Conservation (phyloP, 108 stramenopile species). For the Tribonema minus region DNA sequence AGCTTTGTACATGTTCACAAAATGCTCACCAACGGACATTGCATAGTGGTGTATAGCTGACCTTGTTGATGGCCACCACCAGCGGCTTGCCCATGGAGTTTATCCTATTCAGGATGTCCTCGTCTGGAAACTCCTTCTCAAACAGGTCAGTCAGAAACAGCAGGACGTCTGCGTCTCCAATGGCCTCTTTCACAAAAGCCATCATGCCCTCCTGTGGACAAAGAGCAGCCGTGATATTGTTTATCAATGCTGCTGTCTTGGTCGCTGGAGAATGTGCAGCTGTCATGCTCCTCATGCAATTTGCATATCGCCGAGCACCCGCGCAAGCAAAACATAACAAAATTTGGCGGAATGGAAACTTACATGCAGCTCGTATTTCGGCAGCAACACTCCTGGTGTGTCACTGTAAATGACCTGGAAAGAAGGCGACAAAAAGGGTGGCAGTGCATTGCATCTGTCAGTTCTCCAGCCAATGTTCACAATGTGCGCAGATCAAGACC, state of each 20-base stretch:
- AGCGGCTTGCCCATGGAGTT: conserved; percentile 21
- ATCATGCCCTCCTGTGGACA: conserved; percentile 45
- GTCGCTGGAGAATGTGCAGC: background rate
- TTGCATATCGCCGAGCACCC: no score
- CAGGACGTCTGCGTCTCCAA: conserved; percentile 45
- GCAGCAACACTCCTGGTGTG: conserved; percentile 50
- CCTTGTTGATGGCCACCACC: conserved; percentile 52
- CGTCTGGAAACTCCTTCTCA: conserved; percentile 34
- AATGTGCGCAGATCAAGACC: no score
- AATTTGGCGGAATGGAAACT: background rate
- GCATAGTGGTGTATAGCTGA: no score
- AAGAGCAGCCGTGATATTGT: background rate
- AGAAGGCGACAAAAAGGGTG: no score
- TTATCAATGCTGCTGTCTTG: background rate
- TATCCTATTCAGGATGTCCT: conserved; percentile 34
- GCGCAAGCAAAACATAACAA: no score
- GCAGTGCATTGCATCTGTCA: no score
- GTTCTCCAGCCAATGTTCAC: no score
- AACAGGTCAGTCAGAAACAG: conserved; percentile 48
- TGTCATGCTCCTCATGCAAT: background rate
- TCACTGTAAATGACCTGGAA: conserved; percentile 50
- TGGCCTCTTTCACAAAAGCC: conserved; percentile 34
- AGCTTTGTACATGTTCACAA: no score
- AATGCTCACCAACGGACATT: no score
- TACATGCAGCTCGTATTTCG: conserved; percentile 47